phyloP scores from a whole-genome alignment of 164 flowering plant species.

The Piper longum region DNA sequence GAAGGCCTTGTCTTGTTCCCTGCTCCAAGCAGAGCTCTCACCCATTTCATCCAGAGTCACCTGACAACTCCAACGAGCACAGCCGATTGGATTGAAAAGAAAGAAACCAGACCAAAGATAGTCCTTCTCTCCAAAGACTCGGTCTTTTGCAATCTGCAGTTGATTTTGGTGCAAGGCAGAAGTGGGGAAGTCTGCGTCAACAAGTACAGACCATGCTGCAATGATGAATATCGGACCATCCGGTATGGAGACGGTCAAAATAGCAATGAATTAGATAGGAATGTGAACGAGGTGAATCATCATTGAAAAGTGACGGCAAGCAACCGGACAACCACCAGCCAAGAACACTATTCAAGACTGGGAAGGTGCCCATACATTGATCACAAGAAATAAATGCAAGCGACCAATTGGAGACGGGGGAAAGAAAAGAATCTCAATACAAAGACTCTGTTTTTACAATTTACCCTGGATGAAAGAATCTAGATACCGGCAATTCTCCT shows the following conservation, averaged over 20 bases:
- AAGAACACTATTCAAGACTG: neutral
- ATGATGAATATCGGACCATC: neutral
- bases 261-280: neutral
- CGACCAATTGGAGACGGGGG: too few species aligned
- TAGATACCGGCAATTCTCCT: neutral
- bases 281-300: neutral
- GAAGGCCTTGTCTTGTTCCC: slow-evolving; percentile 78
- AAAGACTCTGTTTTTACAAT: neutral
- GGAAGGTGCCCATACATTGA: neutral
- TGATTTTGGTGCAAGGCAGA: too few species aligned
- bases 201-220: neutral
- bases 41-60: slow-evolving; percentile 50
- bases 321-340: neutral
- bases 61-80: slow-evolving; percentile 2
- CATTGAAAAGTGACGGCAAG: neutral
- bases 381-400: neutral
- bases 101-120: neutral
- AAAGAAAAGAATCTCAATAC: too few species aligned
- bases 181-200: neutral
- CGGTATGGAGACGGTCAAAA: neutral
- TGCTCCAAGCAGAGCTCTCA: slow-evolving; percentile 48
- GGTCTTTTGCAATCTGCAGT: neutral
- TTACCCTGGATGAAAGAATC: neutral
- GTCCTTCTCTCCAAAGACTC: too few species aligned
- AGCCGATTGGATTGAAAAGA: neutral